A percentile compares a stretch with the other conserved stretches of the same genome.
Conservation (phyloP, 2,329 filamentous ascomycete genomes). For the Raffaelea arxii region DNA sequence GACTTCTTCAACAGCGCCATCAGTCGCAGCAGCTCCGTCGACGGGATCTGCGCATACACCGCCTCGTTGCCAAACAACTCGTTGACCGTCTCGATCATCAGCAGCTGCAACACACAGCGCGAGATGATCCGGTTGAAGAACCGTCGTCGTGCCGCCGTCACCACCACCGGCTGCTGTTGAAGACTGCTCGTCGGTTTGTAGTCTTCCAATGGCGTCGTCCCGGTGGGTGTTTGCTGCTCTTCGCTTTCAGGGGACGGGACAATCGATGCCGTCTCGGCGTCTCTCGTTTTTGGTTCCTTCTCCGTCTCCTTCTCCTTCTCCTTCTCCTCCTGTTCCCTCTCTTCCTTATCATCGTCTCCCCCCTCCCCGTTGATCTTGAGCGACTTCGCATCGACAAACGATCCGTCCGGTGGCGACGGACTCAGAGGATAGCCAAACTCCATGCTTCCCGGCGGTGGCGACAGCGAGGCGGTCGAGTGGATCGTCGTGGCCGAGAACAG, state of each 20-base stretch:
- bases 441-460: conserved; percentile 43
- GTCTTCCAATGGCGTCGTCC: conserved; percentile 57
- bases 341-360: too few relatives aligned
- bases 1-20: conserved; percentile 94
- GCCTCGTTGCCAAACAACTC: conserved; percentile 97
- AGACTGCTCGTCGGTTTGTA: conserved; percentile 69
- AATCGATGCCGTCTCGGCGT: conserved; percentile 20
- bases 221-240: too few relatives aligned
- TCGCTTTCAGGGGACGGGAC: too few relatives aligned
- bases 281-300: too few relatives aligned
- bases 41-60: conserved; percentile 90
- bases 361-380: conserved; percentile 51
- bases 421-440: conserved; percentile 36
- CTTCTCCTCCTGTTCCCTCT: too few relatives aligned
- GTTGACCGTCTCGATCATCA: conserved; percentile 99
- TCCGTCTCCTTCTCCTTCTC: too few relatives aligned
- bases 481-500: conserved; percentile 75
- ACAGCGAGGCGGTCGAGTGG: conserved; percentile 40
- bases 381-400: conserved; percentile 40
- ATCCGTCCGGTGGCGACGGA: conserved; percentile 19
- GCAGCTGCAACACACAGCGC: conserved; percentile 88
- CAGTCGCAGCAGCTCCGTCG: conserved; percentile 74
- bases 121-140: conserved; percentile 99
- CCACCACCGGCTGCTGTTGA: conserved; percentile 82
- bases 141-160: conserved; percentile 82